Evolutionary conservation across 805 yeast genomes (phyloP), one percentile per base, ranked within the genome.

Genomic region (Wickerhamiella qilinensis): DNA sequence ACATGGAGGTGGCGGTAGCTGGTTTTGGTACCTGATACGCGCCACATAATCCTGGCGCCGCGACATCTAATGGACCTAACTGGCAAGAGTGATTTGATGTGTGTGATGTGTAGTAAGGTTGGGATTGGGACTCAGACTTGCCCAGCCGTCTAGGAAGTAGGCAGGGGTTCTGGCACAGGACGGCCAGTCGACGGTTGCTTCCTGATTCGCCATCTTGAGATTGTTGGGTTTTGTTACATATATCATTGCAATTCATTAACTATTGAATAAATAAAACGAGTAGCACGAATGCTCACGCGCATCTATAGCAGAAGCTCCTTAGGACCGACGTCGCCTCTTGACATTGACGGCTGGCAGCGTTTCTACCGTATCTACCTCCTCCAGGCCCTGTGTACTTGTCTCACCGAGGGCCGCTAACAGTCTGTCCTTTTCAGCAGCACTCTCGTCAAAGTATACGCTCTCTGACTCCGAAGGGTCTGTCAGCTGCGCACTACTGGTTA

Each of bases 1-100:
- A 44, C 91, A 68, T 19, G 88, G 79, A 8, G 97, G 97, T 2
- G 95, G 86, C 4, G 98, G 98, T 19, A 91, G 65, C 51, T 74
- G 80, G 56, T 91, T 91, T 42, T 73, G 73, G 57, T 85, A 88
- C 52, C 93, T 71, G 38, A 80, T 72, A 48, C 79, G 77, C 34
- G 93, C 93, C 40, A 63, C 55, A 41, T 58, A 63, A 45, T 63
- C 68, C 44, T 61, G 65, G 22, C 63, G 41, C 20, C 36, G 24
- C 15, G 35, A 32, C 35, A 32, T 32, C 8, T 11, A 5, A 6
- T 6, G 21, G 33, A 11, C 7, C 7, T 28, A 15, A 7, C 9
- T 22, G 25, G 25, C n/a, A 22, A 22, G 9, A 7, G 11, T 22
- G 25, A 6, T 7, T 22, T 22, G 25, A 22, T 6, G 25, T 22